Evolutionary conservation across 2,329 filamentous ascomycete genomes (phyloP), one percentile per base, ranked within the genome.

Genomic region (Ceratocystiopsis sp.): DNA sequence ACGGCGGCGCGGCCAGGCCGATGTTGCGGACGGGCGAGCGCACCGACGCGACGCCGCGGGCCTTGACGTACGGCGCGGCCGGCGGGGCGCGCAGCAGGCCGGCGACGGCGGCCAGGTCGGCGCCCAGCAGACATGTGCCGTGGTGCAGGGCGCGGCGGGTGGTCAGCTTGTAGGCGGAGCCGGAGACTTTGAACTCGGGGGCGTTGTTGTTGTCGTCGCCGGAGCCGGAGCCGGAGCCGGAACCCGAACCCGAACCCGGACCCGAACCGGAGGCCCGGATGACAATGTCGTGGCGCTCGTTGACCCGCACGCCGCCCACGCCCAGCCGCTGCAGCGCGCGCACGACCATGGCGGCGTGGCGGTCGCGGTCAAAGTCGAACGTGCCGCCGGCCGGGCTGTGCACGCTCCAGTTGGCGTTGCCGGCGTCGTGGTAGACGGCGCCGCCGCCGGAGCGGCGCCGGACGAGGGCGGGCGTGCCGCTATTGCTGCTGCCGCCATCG

Each of bases 391-490:
- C 73, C 2, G 87, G 87, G 49, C 79, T 85, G 40, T 93, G 93
- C 43, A 96, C 84, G 56, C 81, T 83, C 69, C 87, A 98, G 61
- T 98, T 98, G 51, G 94, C 73, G 58, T 98, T 98, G 43, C 89
- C 89, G 37, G 68, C 62, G 59, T 96, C 91, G 59, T 98, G 91
- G 57, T 93, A 96, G 42, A 98, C 91, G 2, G 91, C 78, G 38
- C 91, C 91, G 40, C 91, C 91, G 25, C 91, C 91, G 18, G 80
- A 87, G 41, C 89, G 75, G 16, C 91, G 74, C 13, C 91, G 78
- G 6, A 98, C 84, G 13, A 94, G 75, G 25, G 10, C 25, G 7
- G 25, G 25, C 7, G 19, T 21, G 7, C 25, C 25, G 25, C 45
- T 68, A 52, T 34, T 75, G 25, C 45, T 68, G 53, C 35, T 75